Base-by-base conservation (phyloP, 352 stramenopile genomes). In the Phytophthora pini region DNA sequence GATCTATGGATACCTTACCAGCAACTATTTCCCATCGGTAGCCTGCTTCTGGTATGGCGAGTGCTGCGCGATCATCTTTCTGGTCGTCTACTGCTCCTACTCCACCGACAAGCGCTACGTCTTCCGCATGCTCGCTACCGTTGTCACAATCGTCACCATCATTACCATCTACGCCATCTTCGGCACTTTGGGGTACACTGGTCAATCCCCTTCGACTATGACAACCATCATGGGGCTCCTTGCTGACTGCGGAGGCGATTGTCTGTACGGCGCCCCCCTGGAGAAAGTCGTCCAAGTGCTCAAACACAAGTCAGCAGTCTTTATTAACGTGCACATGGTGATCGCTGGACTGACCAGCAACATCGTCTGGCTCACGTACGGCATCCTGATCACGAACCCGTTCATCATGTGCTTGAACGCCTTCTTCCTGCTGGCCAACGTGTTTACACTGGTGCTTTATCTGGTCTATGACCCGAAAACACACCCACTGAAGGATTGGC, bases 351-450 rank as follows among this genome's bases (percentile, higher is more conserved):
- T 83, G 17, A 31, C 70, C 32, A 83, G 74, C 58, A 81, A 71
- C 47, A 56, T 69, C 12, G 53, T 84, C 20, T 88, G 79, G 79
- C 65, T 84, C 51, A 70, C 71, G 40, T 84, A 82, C 63, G 76
- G 75, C 11, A 32, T 68, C 10, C 50, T 74, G 13, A 62, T 60
- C 49, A 54, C 31, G 22, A 70, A 74, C 54, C 61, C 43, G 43
- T 58, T 76, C 26, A 63, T 66, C 36, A 59, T 70, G 39, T 56
- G 53, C 17, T 46, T 64, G 22, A 75, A 75, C 43, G 50, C 27
- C 27, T 29, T 75, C 41, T 75, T 60, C 51, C 20, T 75, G 24
- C 27, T 20, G 6, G 27, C 68, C 40, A 65, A 59, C 32, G 54
- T 55, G 32, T 65, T 64, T 52, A 70, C 61, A 31, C 11, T 72